These are phyloP conservation scores for Rhodotorula glutinis DNA, from an alignment of 1,284 basidiomycete species.

Conservation along the genomic window DNA sequence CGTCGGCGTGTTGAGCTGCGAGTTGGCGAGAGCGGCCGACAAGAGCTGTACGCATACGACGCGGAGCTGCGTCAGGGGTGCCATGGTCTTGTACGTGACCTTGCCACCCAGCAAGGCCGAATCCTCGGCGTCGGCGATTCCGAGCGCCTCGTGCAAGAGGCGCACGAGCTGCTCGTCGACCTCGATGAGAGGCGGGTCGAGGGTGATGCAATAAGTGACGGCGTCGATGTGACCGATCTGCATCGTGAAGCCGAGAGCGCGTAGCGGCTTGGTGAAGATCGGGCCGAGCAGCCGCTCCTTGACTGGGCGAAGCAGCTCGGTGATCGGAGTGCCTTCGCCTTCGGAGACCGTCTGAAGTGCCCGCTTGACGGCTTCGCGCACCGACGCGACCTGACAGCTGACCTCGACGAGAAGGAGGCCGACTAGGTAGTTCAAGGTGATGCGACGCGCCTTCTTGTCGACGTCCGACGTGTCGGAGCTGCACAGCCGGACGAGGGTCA, in stretches of 20 bases:
- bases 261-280: constrained; percentile 94
- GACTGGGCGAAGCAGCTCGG: constrained; percentile 78
- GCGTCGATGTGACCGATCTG: constrained; percentile 99
- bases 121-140: constrained; percentile 94
- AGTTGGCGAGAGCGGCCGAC: constrained; percentile 89
- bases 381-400: constrained; percentile 78
- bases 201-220: constrained; percentile 73
- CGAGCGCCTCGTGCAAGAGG: constrained; percentile 88
- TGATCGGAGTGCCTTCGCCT: constrained; percentile 66
- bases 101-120: constrained; percentile 68
- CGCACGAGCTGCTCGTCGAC: constrained; percentile 63
- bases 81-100: constrained; percentile 69
- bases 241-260: constrained; percentile 90
- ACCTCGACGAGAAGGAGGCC: constrained; percentile 88
- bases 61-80: constrained; percentile 86
- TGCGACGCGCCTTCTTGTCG: constrained; percentile 43
- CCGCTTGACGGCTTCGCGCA: constrained; percentile 77
- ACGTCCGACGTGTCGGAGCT: constrained; percentile 49
- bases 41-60: constrained; percentile 91
- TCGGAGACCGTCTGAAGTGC: constrained; percentile 79
- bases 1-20: constrained; percentile 83
- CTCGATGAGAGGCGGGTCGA: constrained; percentile 51
- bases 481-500: constrained; percentile 70
- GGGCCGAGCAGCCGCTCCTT: constrained; percentile 81
- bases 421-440: constrained; percentile 57